A percentile compares a stretch with the other conserved stretches of the same genome.
phyloP scores from a whole-genome alignment of 75 land plant species.

The Azolla pinnata region DNA sequence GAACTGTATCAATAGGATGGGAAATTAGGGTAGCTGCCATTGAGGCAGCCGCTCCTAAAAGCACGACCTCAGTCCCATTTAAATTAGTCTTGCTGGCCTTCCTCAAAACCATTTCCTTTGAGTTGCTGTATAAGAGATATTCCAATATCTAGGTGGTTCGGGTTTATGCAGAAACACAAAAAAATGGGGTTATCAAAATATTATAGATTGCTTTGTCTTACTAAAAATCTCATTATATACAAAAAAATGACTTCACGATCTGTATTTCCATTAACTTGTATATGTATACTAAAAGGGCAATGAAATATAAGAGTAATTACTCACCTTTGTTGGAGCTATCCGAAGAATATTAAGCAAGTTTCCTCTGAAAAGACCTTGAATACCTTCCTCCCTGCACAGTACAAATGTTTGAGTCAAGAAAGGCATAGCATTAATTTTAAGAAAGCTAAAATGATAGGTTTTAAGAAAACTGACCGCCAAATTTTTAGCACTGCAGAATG shows the following conservation, averaged over 20 bases:
- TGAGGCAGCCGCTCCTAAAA: constrained; percentile 10
- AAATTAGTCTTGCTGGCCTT: constrained; percentile 1
- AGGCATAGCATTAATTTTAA: too few species aligned
- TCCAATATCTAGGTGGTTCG: constrained; percentile 5
- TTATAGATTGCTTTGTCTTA: too few species aligned
- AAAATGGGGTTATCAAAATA: too few species aligned
- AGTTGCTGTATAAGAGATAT: constrained; percentile 12
- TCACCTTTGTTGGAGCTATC: constrained; percentile 18
- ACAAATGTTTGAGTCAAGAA: neutral
- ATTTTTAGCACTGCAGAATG: neutral
- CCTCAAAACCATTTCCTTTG: constrained; percentile 1
- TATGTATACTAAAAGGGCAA: too few species aligned
- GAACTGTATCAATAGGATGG: constrained; percentile 17
- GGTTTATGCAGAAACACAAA: too few species aligned
- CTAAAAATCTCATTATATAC: too few species aligned
- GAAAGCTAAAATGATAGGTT: neutral
- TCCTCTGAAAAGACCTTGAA: constrained; percentile 9
- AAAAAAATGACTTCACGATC: too few species aligned
- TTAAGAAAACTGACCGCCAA: neutral
- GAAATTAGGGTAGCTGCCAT: constrained; percentile 9
- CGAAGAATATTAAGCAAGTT: constrained; percentile 11
- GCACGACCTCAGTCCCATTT: neutral
- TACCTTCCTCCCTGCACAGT: constrained; percentile 13
- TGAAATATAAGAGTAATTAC: too few species aligned
- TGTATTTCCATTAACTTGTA: too few species aligned